Percentiles rank a stretch among this genome's conserved stretches.
These are phyloP conservation scores for Bombardia bombarda DNA, from an alignment of 495 filamentous ascomycete genomes.

Conservation along the genomic window DNA sequence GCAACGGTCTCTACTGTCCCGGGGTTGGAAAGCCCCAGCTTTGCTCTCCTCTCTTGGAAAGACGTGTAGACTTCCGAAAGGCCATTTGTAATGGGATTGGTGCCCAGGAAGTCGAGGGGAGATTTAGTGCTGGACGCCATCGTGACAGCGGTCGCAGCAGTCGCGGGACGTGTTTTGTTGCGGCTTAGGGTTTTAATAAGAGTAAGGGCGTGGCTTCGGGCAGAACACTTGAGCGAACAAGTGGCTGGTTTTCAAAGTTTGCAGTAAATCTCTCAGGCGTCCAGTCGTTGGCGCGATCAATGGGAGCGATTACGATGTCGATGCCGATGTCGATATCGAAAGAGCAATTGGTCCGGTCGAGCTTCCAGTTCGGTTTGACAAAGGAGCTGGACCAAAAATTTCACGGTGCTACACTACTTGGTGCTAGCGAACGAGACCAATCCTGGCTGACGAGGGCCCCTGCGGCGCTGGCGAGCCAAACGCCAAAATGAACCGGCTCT, in stretches of 20 bases:
- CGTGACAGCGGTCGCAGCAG: conserved; percentile 14
- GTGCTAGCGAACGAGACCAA: background rate
- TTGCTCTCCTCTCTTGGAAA: conserved; percentile 78
- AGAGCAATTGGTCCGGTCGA: conserved; percentile 4
- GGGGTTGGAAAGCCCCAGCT: conserved; percentile 83
- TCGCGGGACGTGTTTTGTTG: background rate
- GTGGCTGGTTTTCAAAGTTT: too few species aligned
- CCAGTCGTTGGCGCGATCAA: conserved; percentile 2
- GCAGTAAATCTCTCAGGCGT: background rate
- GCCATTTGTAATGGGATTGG: conserved; percentile 61
- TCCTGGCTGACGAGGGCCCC: conserved; percentile 7
- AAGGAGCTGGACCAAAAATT: conserved; percentile 25
- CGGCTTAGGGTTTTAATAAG: too few species aligned
- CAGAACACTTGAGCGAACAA: too few species aligned
- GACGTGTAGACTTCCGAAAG: conserved; percentile 70
- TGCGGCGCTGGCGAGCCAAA: background rate
- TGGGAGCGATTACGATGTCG: background rate
- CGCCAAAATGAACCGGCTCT: too few species aligned
- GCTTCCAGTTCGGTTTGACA: conserved; percentile 5
- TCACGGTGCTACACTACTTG: conserved; percentile 13
- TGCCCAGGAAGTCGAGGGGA: conserved; percentile 57
- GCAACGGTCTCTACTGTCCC: conserved; percentile 87
- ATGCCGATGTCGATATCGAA: conserved; percentile 6
- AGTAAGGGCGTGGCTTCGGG: too few species aligned
- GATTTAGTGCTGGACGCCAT: conserved; percentile 42